phyloP scores from a whole-genome alignment of 345 rosid genomes.

The Eutrema japonicum region DNA sequence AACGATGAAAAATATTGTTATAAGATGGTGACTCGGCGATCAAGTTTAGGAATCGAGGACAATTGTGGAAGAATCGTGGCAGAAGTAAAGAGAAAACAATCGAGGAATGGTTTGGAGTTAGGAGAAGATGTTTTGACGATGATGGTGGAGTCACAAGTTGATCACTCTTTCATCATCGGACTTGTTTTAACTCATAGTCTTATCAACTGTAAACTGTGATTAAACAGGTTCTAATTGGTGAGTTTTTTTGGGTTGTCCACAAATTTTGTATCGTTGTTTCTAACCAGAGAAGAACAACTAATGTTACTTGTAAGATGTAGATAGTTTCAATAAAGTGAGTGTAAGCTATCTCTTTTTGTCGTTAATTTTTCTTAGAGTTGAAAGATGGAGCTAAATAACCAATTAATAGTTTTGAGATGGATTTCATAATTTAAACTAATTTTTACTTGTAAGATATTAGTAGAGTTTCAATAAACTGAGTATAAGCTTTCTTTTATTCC shows the following conservation, averaged over 20 bases:
- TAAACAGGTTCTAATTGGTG: conserved; percentile 6
- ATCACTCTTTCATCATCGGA: conserved; percentile 58
- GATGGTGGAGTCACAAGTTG: conserved; percentile 60
- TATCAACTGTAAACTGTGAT: conserved; percentile 42
- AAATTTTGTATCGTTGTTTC: conserved; percentile 8
- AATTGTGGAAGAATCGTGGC: conserved; percentile 51
- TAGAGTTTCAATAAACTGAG: too few relatives aligned
- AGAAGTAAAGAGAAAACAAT: conserved; percentile 58
- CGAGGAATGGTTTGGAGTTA: conserved; percentile 49
- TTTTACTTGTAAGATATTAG: too few relatives aligned
- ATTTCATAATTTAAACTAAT: background rate
- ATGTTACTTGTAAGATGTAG: conserved; percentile 14
- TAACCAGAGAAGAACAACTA: conserved; percentile 3
- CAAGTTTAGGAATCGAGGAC: conserved; percentile 50
- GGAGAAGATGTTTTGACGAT: conserved; percentile 64
- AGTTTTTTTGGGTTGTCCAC: conserved; percentile 2
- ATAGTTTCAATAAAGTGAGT: conserved; percentile 24
- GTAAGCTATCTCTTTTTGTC: conserved; percentile 26
- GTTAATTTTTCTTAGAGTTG: background rate
- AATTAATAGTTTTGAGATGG: background rate
- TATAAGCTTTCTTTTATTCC: too few relatives aligned
- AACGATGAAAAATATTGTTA: conserved; percentile 36
- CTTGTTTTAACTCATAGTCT: conserved; percentile 56
- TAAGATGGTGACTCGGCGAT: conserved; percentile 40
- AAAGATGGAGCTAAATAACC: background rate